Evolutionary conservation across 805 yeast species (phyloP), one percentile per base, ranked within the genome.

Genomic region (Saccharomyces kudriavzevii): DNA sequence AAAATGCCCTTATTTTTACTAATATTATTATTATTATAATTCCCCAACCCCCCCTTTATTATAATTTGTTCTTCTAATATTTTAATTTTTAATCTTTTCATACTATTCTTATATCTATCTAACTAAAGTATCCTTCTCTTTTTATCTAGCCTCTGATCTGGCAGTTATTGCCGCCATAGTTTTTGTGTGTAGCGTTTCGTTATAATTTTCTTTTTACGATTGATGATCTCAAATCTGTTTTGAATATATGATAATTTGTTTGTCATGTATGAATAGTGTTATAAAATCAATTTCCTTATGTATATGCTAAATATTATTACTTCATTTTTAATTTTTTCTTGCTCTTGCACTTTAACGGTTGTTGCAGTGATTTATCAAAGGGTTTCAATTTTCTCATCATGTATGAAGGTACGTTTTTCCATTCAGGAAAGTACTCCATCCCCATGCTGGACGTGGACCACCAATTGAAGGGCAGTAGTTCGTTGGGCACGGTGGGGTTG

Each of bases 401-500:
- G 14, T 58, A 56, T 8, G 57, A 54, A 5, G 71, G 71, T 3
- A 67, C 59, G n/a, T 54, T 56, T 4, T 52, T 49, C 71, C 71
- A 67, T 54, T 67, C 71, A 3, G 68, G 66, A 46, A 62, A 64
- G 49, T 58, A 56, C 52, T 67, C 67, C 70, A 67, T 63, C 5
- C 67, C 70, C 61, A 67, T 56, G 26, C 61, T 54, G 17, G 67
- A 61, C 17, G 63, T 54, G 17, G 63, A 57, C 71, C 71, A 67
- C 54, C 62, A 58, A 35, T 56, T 63, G 52, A 54, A 59, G 5
- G 68, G 69, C 43, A 61, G 47, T 45, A 61, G 48, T 28, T 57
- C 57, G 45, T 49, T 50, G 11, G 67, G 67, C 26, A 65, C 53
- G 20, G 52, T 57, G 2, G 69, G 68, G 22, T 60, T 57, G 57